Percentiles rank a stretch among this genome's conserved stretches.
Evolutionary conservation across 2,329 filamentous ascomycete genomes (phyloP).

Genomic region (Aspergillus pseudoglaucus): DNA sequence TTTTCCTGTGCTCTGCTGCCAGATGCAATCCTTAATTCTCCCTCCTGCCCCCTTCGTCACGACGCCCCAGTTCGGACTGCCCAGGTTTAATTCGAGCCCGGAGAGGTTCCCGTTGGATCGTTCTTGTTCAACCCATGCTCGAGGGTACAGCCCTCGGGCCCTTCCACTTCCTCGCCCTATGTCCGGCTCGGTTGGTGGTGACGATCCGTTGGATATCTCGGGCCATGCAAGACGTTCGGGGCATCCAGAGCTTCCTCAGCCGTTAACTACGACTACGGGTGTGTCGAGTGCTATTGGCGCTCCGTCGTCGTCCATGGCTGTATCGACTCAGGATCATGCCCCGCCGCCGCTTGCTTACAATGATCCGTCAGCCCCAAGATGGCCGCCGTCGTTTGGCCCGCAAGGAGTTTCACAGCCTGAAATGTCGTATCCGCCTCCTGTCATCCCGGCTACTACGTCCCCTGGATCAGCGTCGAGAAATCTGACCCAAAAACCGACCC

Average conservation of each 20-base stretch:
- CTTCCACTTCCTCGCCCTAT: constrained; percentile 37
- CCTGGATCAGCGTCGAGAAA: constrained; percentile 18
- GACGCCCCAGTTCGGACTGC: constrained; percentile 31
- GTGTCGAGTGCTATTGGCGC: background rate
- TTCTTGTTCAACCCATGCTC: constrained; percentile 31
- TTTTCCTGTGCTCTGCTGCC: constrained; percentile 9
- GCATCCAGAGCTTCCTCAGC: constrained; percentile 23
- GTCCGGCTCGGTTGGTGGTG: constrained; percentile 36
- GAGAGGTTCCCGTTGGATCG: constrained; percentile 30
- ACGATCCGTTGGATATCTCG: constrained; percentile 32
- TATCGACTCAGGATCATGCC: constrained; percentile 10
- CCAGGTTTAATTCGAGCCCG: constrained; percentile 27
- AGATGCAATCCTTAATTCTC: constrained; percentile 39
- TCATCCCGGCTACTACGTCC: constrained; percentile 15
- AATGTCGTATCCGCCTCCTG: constrained; percentile 20
- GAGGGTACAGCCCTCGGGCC: constrained; percentile 33
- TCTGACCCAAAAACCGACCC: constrained; percentile 32
- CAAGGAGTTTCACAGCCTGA: constrained; percentile 13
- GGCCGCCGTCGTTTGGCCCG: constrained; percentile 15
- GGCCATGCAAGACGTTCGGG: constrained; percentile 26
- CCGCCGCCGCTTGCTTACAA: constrained; percentile 11
- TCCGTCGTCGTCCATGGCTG: background rate
- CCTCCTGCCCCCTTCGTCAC: constrained; percentile 31
- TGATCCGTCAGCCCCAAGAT: constrained; percentile 15
- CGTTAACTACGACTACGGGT: constrained; percentile 13